Conservation (phyloP, 140 eudicot species). For the Oenanthe javanica region DNA sequence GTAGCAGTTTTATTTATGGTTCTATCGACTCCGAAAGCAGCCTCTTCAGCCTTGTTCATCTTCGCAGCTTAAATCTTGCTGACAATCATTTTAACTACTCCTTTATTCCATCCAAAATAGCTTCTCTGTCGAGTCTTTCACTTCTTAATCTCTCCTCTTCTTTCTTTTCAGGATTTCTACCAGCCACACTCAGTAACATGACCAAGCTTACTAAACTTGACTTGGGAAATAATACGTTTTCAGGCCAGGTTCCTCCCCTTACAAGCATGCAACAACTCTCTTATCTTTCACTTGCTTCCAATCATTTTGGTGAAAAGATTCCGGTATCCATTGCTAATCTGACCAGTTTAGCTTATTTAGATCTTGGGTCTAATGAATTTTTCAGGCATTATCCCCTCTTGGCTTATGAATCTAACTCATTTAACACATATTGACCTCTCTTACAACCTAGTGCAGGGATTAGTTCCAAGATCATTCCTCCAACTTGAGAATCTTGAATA, state of each 20-base stretch:
- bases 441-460: slow-evolving; percentile 21
- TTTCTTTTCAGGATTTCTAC: slow-evolving; percentile 18
- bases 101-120: slow-evolving; percentile 27
- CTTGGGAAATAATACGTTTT: background rate
- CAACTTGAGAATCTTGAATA: slow-evolving; percentile 17
- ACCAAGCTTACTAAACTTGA: slow-evolving; percentile 12
- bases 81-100: slow-evolving; percentile 27
- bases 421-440: slow-evolving; percentile 14
- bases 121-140: slow-evolving; percentile 11
- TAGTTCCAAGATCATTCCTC: slow-evolving; percentile 22
- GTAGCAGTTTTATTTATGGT: slow-evolving; percentile 35
- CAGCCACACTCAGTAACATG: slow-evolving; percentile 19
- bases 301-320: slow-evolving; percentile 16
- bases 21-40: slow-evolving; percentile 20
- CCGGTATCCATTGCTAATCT: slow-evolving; percentile 28
- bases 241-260: background rate
- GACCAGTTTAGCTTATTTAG: slow-evolving; percentile 18
- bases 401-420: slow-evolving; percentile 29
- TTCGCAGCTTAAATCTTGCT: slow-evolving; percentile 20
- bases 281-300: background rate
- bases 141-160: slow-evolving; percentile 27
- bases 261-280: slow-evolving; percentile 16
- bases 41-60: slow-evolving; percentile 27
- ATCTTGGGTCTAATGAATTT: background rate
- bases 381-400: slow-evolving; percentile 32